Percentiles rank a stretch among this genome's conserved stretches.
phyloP scores from a whole-genome alignment of 129 eudicot species.

The Glebionis coronaria region DNA sequence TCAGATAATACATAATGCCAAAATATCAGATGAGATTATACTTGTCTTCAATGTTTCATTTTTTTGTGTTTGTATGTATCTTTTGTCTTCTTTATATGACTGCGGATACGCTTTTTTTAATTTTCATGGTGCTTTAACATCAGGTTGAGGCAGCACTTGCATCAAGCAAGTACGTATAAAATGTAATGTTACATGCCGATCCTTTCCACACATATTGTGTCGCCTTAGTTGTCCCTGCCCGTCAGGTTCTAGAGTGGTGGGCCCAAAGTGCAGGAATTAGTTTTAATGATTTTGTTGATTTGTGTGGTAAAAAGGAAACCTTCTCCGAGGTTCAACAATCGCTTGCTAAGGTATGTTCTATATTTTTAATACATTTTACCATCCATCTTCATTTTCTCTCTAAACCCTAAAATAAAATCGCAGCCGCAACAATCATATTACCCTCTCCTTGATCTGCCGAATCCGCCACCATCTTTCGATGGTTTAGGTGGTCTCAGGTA shows the following conservation, averaged over 20 bases:
- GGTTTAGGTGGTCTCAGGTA: too few relatives aligned
- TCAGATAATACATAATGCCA: neutral
- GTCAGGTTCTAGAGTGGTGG: constrained; percentile 78
- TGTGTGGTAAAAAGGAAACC: constrained; percentile 67
- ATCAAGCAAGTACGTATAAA: constrained; percentile 72
- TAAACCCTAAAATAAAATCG: too few relatives aligned
- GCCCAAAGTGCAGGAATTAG: constrained; percentile 55
- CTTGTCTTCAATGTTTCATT: neutral
- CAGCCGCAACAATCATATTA: too few relatives aligned
- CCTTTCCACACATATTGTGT: constrained; percentile 87
- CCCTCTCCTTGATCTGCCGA: too few relatives aligned
- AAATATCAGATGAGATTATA: neutral
- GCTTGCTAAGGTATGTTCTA: constrained; percentile 61
- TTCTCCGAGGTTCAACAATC: constrained; percentile 72
- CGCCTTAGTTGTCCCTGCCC: constrained; percentile 76
- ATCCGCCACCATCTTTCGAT: too few relatives aligned
- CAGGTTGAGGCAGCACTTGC: constrained; percentile 92
- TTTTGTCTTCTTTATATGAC: neutral
- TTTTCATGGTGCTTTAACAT: constrained; percentile 16
- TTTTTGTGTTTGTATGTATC: neutral
- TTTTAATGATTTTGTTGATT: constrained; percentile 50
- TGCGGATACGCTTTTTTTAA: neutral
- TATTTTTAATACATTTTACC: neutral
- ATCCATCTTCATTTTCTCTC: too few relatives aligned
- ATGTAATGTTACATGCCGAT: constrained; percentile 78